phyloP scores from a whole-genome alignment of 805 yeast genomes.

The Hanseniaspora singularis region DNA sequence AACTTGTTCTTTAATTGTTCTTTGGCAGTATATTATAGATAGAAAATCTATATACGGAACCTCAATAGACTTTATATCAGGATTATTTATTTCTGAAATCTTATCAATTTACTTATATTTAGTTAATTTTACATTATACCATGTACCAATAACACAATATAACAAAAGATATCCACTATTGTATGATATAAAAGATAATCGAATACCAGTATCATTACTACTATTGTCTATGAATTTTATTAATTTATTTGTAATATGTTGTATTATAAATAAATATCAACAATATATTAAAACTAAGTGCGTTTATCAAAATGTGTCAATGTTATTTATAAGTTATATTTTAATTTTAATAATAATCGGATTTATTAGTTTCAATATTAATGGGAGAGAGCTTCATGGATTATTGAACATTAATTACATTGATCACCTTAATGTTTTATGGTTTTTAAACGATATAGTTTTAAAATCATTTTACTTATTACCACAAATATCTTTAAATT shows the following conservation, averaged over 20 bases:
- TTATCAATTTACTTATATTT: constrained; percentile 21
- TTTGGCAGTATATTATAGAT: constrained; percentile 22
- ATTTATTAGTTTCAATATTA: neutral
- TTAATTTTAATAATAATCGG: constrained; percentile 9
- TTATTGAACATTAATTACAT: constrained; percentile 28
- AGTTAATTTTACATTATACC: constrained; percentile 23
- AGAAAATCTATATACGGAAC: constrained; percentile 31
- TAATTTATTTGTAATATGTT: constrained; percentile 16
- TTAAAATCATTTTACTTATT: constrained; percentile 24
- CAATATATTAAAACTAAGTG: constrained; percentile 28
- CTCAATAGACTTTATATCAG: constrained; percentile 28
- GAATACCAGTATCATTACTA: constrained; percentile 22
- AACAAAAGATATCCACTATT: constrained; percentile 30
- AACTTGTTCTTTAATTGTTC: constrained; percentile 15
- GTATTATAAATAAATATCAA: constrained; percentile 25
- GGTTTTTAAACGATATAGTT: constrained; percentile 28
- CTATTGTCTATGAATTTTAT: constrained; percentile 20
- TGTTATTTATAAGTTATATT: constrained; percentile 18
- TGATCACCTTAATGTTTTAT: constrained; percentile 34
- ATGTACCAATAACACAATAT: constrained; percentile 23
- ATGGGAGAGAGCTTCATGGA: constrained; percentile 21
- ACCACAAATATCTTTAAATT: constrained; percentile 36
- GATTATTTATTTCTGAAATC: constrained; percentile 18
- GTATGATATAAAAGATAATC: constrained; percentile 13
- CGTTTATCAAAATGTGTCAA: constrained; percentile 31